Evolutionary conservation across 108 stramenopile genomes (phyloP), one percentile per base, ranked within the genome.

Genomic region (Pseudonitzschia pungens): DNA sequence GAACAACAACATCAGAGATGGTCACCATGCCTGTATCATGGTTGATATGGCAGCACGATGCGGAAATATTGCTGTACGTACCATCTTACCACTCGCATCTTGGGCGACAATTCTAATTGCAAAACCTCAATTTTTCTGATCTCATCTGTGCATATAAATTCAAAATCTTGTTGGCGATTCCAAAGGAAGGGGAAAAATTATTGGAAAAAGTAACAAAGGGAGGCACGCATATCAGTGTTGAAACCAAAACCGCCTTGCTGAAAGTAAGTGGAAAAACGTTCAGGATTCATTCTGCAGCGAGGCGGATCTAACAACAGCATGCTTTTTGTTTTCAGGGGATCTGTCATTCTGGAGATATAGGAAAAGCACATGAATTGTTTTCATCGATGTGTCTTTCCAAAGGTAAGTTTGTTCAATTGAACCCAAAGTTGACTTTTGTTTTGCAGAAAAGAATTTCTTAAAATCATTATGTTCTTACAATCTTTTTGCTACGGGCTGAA

Each of bases 11-110:
- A 71, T 92, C 26, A 80, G 89, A 14, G 94, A 95, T 74, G 80
- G 65, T 4, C 90, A 92, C 66, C 94, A 95, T 80, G 86, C 84
- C 12, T 87, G 89, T 74, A 91, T 89, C 27, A 77, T 90, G n/a
- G 71, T 95, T 0, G 94, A 95, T 65, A 92, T 88, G 66, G 85
- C 87, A 70, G 84, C 89, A 18, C 69, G 91, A 68, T 92, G 94
- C 72, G 94, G 94, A 18, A 77, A 84, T 22, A 80, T 92, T 9
- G 18, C 53, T 58, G 71, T 77, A 65, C 42, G 63, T 73, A 36
- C 2, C 36, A 24, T 43, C 20, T 42, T 1, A 81, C 74, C 18
- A 18, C 45, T 10, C 45, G 79, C 21, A 70, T 24, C 31, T 71
- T 43, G 24, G 9, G 26, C 42, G n/a, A n/a, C 45, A 18, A 48